These are phyloP conservation scores for Apophysomyces sp. DNA, from an alignment of 371 early-diverging fungal genomes.

Conservation along the genomic window DNA sequence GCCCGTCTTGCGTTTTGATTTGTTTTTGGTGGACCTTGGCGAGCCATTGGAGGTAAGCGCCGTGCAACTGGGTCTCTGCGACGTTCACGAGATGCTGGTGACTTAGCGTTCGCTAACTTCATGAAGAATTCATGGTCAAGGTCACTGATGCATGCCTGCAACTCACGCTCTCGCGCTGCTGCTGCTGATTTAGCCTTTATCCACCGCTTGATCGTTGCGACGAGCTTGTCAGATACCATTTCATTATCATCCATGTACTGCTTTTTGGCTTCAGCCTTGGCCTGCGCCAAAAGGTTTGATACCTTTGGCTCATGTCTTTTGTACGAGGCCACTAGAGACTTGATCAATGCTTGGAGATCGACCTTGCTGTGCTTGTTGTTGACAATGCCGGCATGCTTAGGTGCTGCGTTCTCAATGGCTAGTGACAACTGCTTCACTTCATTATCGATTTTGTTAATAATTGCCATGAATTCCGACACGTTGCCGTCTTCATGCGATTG, in stretches of 20 bases:
- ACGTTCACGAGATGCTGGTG: neutral
- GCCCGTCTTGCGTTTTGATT: neutral
- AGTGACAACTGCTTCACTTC: slow-evolving; percentile 29
- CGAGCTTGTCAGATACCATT: slow-evolving; percentile 47
- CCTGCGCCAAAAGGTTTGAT: slow-evolving; percentile 19
- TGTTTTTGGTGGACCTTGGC: neutral
- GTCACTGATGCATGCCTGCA: slow-evolving; percentile 39
- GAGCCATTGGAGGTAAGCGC: neutral
- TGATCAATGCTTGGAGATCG: slow-evolving; percentile 47
- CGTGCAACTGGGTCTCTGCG: slow-evolving; percentile 3
- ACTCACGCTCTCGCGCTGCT: slow-evolving; percentile 31
- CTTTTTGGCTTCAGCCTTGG: slow-evolving; percentile 38
- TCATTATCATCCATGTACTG: slow-evolving; percentile 44
- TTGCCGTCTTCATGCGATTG: slow-evolving; percentile 30
- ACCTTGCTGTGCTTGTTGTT: slow-evolving; percentile 40
- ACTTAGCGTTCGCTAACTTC: slow-evolving; percentile 42
- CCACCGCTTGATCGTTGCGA: slow-evolving; percentile 47
- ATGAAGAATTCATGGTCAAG: slow-evolving; percentile 49
- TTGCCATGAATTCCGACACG: slow-evolving; percentile 40
- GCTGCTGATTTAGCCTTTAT: slow-evolving; percentile 29
- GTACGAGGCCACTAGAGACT: slow-evolving; percentile 32
- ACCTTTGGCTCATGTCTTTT: slow-evolving; percentile 30
- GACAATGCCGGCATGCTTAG: slow-evolving; percentile 33
- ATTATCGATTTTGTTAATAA: slow-evolving; percentile 41
- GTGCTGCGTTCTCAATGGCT: slow-evolving; percentile 30